phyloP scores from a whole-genome alignment of 2,329 filamentous ascomycete genomes.

The Nakataea oryzae region DNA sequence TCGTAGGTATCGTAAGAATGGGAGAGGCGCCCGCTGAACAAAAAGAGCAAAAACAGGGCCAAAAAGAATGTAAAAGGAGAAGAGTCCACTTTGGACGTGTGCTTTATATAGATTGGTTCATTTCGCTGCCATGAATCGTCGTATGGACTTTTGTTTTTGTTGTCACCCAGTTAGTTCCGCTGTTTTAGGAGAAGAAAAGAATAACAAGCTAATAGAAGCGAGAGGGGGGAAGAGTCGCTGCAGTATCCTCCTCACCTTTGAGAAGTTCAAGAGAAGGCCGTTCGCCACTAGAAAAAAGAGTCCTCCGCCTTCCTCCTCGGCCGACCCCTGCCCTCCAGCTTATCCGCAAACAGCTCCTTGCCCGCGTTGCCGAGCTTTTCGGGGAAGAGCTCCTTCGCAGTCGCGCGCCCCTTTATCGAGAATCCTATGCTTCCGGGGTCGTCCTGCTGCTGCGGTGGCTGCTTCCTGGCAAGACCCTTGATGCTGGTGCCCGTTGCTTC shows the following conservation, averaged over 20 bases:
- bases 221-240: too few species aligned
- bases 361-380: slow-evolving; percentile 39
- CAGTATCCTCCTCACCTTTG: not conserved
- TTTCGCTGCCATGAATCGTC: too few species aligned
- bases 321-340: slow-evolving; percentile 43
- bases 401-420: slow-evolving; percentile 55
- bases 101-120: too few species aligned
- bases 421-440: slow-evolving; percentile 36
- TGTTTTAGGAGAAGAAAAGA: not conserved
- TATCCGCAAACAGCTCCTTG: slow-evolving; percentile 60
- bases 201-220: not conserved
- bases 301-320: slow-evolving; percentile 62
- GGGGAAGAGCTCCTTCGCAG: slow-evolving; percentile 59
- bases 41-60: not conserved
- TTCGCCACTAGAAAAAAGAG: slow-evolving; percentile 47
- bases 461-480: slow-evolving; percentile 40
- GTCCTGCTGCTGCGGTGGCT: slow-evolving; percentile 21
- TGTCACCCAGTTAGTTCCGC: not conserved
- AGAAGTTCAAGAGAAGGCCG: not conserved
- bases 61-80: not conserved
- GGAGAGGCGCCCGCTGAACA: not conserved
- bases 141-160: too few species aligned
- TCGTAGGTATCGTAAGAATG: not conserved
- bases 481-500: slow-evolving; percentile 34
- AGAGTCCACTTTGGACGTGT: too few species aligned